Evolutionary conservation across 306 rosid species (phyloP).

Genomic region (Vachellia pachyceras): DNA sequence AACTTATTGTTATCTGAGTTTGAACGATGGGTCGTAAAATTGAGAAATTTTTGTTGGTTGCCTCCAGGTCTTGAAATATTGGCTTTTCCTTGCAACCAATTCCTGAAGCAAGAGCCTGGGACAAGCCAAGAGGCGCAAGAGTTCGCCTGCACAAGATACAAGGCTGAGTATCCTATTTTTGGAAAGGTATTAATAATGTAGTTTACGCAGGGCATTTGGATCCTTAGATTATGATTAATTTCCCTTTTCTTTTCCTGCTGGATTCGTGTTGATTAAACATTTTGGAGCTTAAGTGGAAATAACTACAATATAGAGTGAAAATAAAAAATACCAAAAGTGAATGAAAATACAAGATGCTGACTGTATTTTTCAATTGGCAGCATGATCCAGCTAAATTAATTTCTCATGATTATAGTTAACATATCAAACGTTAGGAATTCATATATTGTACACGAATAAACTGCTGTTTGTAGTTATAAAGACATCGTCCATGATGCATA

Average conservation of each 20-base stretch:
- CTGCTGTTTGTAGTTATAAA: slow-evolving; percentile 10
- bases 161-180: slow-evolving; percentile 89
- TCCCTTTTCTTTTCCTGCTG: not conserved
- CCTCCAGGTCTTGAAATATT: slow-evolving; percentile 80
- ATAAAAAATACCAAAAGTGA: not conserved
- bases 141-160: slow-evolving; percentile 81
- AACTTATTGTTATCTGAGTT: not conserved
- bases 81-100: slow-evolving; percentile 98
- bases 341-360: slow-evolving; percentile 1
- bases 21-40: slow-evolving; percentile 6
- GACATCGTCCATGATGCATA: not conserved
- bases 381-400: slow-evolving; percentile 18
- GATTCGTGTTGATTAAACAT: not conserved
- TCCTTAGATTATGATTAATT: not conserved
- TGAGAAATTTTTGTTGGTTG: not conserved
- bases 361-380: not conserved
- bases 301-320: not conserved
- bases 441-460: slow-evolving; percentile 21
- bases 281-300: slow-evolving; percentile 2
- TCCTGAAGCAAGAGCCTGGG: slow-evolving; percentile 87
- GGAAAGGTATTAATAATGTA: slow-evolving; percentile 62
- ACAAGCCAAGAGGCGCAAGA: slow-evolving; percentile 70
- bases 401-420: not conserved
- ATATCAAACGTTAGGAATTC: slow-evolving; percentile 1
- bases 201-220: not conserved